Evolutionary conservation across 2,329 filamentous ascomycete genomes (phyloP).

Genomic region (Thielaviopsis euricoi): DNA sequence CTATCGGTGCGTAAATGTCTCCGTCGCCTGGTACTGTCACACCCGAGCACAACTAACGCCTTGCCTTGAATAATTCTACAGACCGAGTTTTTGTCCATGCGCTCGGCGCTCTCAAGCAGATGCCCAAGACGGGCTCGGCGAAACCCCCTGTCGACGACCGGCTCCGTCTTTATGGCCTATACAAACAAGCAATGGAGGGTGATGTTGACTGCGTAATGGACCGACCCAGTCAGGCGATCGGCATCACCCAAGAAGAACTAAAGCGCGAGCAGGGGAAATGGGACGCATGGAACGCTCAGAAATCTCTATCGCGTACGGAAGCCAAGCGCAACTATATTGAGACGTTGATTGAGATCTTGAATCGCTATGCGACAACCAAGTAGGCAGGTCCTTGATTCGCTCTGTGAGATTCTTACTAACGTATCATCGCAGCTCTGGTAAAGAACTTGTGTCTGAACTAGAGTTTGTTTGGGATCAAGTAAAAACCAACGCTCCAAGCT

Average conservation of each 20-base stretch:
- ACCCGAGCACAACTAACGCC: not conserved
- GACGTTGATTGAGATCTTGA: constrained; percentile 91
- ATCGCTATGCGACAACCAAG: constrained; percentile 79
- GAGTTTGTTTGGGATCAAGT: constrained; percentile 99
- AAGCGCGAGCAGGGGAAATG: constrained; percentile 52
- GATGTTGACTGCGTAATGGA: constrained; percentile 92
- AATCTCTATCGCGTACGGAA: constrained; percentile 69
- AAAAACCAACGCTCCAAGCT: constrained; percentile 62
- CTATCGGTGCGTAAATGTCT: constrained; percentile 19
- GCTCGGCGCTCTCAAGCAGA: constrained; percentile 95
- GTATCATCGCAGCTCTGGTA: constrained; percentile 44
- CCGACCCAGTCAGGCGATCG: constrained; percentile 42
- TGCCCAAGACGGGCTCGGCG: constrained; percentile 79
- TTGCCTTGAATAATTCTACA: constrained; percentile 22
- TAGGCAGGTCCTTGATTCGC: constrained; percentile 22
- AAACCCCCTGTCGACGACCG: constrained; percentile 75
- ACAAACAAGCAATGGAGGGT: constrained; percentile 98
- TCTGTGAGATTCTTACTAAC: not conserved
- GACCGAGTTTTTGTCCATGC: constrained; percentile 98
- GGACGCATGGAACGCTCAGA: constrained; percentile 91
- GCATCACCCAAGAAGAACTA: constrained; percentile 34
- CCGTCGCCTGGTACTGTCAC: not conserved
- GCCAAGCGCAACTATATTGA: constrained; percentile 90
- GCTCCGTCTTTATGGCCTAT: constrained; percentile 87
- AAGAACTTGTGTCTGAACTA: constrained; percentile 80